Evolutionary conservation across 257 asterid species (phyloP).

Genomic region (Jaltomata sinuosa): DNA sequence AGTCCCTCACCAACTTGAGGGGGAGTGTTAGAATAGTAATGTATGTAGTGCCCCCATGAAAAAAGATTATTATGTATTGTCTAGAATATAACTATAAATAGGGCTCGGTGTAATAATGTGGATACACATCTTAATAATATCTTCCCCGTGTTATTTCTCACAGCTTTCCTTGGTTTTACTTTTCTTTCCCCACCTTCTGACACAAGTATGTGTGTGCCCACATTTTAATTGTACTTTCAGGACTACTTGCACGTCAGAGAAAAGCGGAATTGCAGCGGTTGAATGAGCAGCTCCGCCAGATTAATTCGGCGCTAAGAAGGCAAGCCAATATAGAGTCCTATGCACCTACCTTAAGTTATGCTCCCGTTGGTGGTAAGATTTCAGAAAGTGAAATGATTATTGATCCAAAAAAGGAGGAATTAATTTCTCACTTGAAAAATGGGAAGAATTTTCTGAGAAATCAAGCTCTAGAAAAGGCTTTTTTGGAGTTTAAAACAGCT

Average conservation of each 20-base stretch:
- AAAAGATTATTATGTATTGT: not conserved
- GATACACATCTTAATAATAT: not conserved
- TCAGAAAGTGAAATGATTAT: slow-evolving; percentile 73
- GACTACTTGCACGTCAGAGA: slow-evolving; percentile 91
- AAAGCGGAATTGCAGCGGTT: slow-evolving; percentile 71
- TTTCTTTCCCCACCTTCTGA: not conserved
- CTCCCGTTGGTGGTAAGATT: slow-evolving; percentile 70
- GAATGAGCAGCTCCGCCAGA: slow-evolving; percentile 93
- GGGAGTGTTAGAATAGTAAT: not conserved
- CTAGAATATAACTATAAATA: not conserved
- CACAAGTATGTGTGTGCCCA: not conserved
- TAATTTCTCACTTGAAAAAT: slow-evolving; percentile 61
- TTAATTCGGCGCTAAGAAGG: slow-evolving; percentile 81
- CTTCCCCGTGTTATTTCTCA: not conserved
- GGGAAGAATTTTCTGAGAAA: slow-evolving; percentile 80
- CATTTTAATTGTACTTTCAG: slow-evolving; percentile 21
- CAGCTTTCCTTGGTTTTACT: not conserved
- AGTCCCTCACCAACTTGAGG: not conserved
- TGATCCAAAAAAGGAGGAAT: slow-evolving; percentile 76
- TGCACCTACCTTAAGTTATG: slow-evolving; percentile 92
- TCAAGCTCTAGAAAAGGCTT: slow-evolving; percentile 79
- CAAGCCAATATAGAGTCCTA: slow-evolving; percentile 97
- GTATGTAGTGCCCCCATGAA: not conserved
- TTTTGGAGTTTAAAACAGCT: slow-evolving; percentile 69
- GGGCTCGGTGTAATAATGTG: not conserved